Evolutionary conservation across 2,329 filamentous ascomycete species (phyloP).

Genomic region (Colletotrichum viniferum): DNA sequence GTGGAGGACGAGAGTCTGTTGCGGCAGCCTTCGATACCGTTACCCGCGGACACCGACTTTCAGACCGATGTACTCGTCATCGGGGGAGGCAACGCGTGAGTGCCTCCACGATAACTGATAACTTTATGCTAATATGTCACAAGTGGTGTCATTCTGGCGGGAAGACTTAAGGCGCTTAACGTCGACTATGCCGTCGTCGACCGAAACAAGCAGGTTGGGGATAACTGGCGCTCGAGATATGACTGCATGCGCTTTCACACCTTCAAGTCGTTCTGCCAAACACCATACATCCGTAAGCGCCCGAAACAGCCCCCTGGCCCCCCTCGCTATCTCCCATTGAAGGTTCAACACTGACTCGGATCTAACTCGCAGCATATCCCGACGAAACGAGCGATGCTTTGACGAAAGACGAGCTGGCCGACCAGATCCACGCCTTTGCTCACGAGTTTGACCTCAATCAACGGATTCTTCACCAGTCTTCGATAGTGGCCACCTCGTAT

Average conservation of each 20-base stretch:
- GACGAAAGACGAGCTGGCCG: slow-evolving; percentile 27
- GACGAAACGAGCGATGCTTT: slow-evolving; percentile 24
- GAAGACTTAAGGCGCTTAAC: slow-evolving; percentile 40
- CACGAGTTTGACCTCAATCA: slow-evolving; percentile 30
- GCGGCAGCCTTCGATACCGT: slow-evolving; percentile 15
- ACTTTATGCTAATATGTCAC: not conserved
- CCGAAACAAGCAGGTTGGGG: slow-evolving; percentile 35
- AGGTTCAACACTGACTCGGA: not conserved
- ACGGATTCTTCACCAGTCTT: slow-evolving; percentile 33
- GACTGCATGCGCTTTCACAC: slow-evolving; percentile 44
- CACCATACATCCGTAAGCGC: slow-evolving; percentile 36
- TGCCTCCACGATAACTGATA: not conserved
- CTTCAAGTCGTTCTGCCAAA: slow-evolving; percentile 36
- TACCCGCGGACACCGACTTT: slow-evolving; percentile 20
- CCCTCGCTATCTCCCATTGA: no score
- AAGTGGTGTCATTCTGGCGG: slow-evolving; percentile 33
- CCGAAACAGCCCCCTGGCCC: accelerated
- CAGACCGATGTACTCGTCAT: slow-evolving; percentile 38
- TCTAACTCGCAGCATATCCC: slow-evolving; percentile 8
- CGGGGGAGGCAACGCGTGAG: slow-evolving; percentile 37
- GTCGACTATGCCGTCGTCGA: slow-evolving; percentile 41
- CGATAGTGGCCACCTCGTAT: slow-evolving; percentile 29
- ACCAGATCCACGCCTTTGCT: slow-evolving; percentile 29
- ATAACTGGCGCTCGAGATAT: slow-evolving; percentile 44
- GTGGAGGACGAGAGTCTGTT: slow-evolving; percentile 33